Evolutionary conservation across 352 stramenopile species (phyloP), one percentile per base, ranked within the genome.

Genomic region (Thalassiosira sp.): DNA sequence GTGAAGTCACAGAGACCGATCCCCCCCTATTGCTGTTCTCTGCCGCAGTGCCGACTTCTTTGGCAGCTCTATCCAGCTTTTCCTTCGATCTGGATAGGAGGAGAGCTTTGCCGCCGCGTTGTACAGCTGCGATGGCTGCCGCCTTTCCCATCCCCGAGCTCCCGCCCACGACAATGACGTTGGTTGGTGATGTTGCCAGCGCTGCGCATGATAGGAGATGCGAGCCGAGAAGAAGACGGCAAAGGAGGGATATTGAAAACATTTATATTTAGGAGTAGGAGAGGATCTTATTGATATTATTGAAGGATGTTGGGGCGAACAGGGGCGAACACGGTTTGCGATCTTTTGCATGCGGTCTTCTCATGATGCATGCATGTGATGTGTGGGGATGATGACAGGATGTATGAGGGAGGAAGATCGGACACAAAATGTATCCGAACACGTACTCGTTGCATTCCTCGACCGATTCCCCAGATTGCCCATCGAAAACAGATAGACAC

Each of bases 71-170:
- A 51, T 72, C 10, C 13, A 89, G 43, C 51, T 88, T 89, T 5
- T 72, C 63, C 61, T 71, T 10, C 2, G 69, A 82, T 68, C 82
- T 57, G 27, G 60, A 77, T 10, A 87, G 67, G 2, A 89, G 49
- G 3, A 89, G 28, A 10, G 45, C 71, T 46, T 62, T 69, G 13
- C 82, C 82, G 45, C 82, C 79, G 33, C 57, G 51, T 33, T 75
- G 24, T 3, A 89, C 57, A 16, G 61, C 57, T 22, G 59, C 43
- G 15, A 80, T 57, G 11, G 83, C 83, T 27, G 80, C 80, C 1
- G 83, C 80, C 42, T 88, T 87, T 6, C 83, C 83, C 83, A 89
- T 89, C 40, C 83, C 83, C 13, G 61, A 80, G 61, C 59, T 80
- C 6, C 82, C 82, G 11, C 82, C 79, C 7, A 89, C 63, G 3